Evolutionary conservation across 805 yeast species (phyloP).

Genomic region (Scheffersomyces amazonensis): DNA sequence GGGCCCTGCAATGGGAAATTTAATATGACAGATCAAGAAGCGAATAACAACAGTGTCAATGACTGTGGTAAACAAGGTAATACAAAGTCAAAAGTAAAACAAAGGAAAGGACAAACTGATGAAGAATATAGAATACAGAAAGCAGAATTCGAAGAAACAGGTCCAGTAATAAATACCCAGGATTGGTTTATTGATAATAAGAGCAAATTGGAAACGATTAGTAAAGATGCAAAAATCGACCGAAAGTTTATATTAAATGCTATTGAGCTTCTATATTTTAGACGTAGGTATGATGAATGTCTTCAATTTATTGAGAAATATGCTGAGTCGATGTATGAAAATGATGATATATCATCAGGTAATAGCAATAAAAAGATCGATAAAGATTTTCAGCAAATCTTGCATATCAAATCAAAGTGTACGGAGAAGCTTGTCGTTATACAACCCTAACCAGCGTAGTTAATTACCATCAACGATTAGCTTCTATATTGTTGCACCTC

Average conservation of each 20-base stretch:
- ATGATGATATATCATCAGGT: conserved; percentile 3
- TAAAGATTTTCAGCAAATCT: conserved; percentile 3
- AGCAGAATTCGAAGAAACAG: conserved; percentile 45
- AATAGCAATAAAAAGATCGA: conserved; percentile 1
- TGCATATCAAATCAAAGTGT: conserved; percentile 4
- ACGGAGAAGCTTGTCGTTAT: conserved; percentile 1
- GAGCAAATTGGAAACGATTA: conserved; percentile 22
- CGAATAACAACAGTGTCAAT: too few species aligned
- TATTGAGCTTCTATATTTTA: conserved; percentile 62
- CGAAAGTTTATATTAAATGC: conserved; percentile 55
- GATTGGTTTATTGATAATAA: conserved; percentile 37
- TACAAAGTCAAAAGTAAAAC: conserved; percentile 1
- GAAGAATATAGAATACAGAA: conserved; percentile 59
- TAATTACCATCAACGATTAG: too few species aligned
- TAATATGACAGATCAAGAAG: too few species aligned
- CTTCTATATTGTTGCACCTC: too few species aligned
- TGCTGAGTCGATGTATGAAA: conserved; percentile 29
- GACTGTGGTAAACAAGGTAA: too few species aligned
- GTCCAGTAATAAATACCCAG: conserved; percentile 55
- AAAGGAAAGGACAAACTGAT: conserved; percentile 67
- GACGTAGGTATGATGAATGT: conserved; percentile 51
- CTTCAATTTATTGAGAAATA: conserved; percentile 34
- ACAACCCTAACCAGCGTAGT: too few species aligned
- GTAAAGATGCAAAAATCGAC: conserved; percentile 42
- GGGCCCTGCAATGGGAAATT: too few species aligned